Conservation (phyloP, 1,284 basidiomycete species). For the Retiboletus flavoniger region DNA sequence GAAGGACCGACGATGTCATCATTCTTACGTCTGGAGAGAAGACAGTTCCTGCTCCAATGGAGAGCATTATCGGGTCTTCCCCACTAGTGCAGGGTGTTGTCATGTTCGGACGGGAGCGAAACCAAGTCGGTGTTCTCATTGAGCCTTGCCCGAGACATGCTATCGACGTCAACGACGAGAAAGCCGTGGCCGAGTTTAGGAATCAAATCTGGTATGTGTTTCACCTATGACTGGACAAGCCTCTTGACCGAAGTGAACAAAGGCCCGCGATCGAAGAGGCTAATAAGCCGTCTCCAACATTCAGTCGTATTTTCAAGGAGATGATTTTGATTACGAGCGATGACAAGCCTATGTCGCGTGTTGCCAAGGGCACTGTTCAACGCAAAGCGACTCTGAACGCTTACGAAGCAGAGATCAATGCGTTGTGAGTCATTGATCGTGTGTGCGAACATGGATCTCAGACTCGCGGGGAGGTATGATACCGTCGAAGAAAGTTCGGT, state of each 20-base stretch:
- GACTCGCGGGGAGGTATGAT: conserved; percentile 24
- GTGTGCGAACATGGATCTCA: neutral
- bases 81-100: neutral
- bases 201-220: conserved; percentile 38
- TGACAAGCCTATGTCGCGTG: conserved; percentile 17
- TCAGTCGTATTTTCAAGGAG: conserved; percentile 26
- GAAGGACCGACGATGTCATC: neutral
- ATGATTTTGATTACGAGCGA: conserved; percentile 19
- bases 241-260: neutral
- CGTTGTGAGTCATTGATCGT: neutral
- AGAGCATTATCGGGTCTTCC: neutral
- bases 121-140: neutral
- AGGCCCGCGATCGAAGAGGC: conserved; percentile 23
- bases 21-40: neutral
- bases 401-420: neutral
- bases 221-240: neutral
- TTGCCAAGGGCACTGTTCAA: conserved; percentile 19
- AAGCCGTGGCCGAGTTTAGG: conserved; percentile 29
- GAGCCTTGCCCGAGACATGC: neutral
- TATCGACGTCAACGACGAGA: neutral
- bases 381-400: conserved; percentile 6
- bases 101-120: neutral
- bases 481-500: conserved; percentile 23
- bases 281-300: conserved; percentile 17
- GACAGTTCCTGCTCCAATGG: neutral